These are phyloP conservation scores for Artomyces pyxidatus DNA, from an alignment of 768 basidiomycete species.

Conservation along the genomic window DNA sequence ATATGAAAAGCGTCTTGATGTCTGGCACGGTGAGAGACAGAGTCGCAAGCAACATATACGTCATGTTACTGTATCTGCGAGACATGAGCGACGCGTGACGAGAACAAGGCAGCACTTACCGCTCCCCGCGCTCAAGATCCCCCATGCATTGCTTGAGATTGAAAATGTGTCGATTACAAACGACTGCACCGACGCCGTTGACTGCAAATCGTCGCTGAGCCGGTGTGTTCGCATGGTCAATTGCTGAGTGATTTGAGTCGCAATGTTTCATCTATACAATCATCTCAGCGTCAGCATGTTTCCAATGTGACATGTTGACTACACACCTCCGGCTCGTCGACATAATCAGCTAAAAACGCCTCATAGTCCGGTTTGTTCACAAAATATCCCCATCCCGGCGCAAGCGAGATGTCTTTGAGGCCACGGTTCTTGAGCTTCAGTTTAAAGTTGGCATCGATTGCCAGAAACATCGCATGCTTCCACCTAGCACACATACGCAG, in stretches of 20 bases:
- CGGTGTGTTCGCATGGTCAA: constrained; percentile 3
- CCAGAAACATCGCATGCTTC: background rate
- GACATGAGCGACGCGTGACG: no score
- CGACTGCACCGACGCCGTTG: constrained; percentile 6
- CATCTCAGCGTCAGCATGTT: background rate
- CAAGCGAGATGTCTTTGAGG: background rate
- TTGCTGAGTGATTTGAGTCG: constrained; percentile 2
- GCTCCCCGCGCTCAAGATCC: background rate
- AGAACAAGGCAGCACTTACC: no score
- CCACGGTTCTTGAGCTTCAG: background rate
- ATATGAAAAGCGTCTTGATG: no score
- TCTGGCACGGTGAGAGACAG: no score
- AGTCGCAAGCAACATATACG: no score
- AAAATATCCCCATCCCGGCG: constrained; percentile 1
- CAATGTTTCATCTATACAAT: constrained; percentile 1
- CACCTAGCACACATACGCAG: no score
- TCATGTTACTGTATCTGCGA: no score
- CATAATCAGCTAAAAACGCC: background rate
- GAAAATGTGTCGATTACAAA: constrained; percentile 1
- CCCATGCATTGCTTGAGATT: background rate
- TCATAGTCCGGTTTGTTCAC: background rate
- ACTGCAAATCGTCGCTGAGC: background rate
- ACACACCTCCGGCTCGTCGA: background rate
- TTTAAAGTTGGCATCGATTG: constrained; percentile 5
- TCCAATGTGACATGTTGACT: no score